Conservation (phyloP, 352 stramenopile genomes). For the Pythium rhizo-oryzae region DNA sequence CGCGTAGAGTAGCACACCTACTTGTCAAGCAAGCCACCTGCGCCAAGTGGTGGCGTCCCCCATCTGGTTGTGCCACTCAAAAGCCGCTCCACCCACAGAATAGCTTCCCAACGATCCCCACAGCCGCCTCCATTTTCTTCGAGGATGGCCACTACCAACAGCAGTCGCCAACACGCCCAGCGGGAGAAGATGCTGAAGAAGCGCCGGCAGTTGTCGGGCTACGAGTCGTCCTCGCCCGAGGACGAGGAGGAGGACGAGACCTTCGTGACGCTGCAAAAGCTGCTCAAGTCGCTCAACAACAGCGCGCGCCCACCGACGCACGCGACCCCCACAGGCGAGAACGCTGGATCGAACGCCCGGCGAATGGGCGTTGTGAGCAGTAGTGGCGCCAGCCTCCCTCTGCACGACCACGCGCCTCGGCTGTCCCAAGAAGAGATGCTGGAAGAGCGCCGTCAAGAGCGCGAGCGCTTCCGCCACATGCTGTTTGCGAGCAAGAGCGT, state of each 20-base stretch:
- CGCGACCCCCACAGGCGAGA: neutral
- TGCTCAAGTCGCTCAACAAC: constrained; percentile 67
- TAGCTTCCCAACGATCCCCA: neutral
- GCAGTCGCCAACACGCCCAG: constrained; percentile 19
- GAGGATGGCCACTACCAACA: constrained; percentile 12
- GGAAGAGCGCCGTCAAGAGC: constrained; percentile 60
- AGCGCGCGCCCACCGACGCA: constrained; percentile 9
- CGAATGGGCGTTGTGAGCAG: constrained; percentile 4
- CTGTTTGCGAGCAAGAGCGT: constrained; percentile 46
- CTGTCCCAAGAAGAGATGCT: constrained; percentile 77
- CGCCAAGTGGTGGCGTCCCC: constrained; percentile 6
- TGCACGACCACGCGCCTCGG: constrained; percentile 17
- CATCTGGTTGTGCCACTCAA: constrained; percentile 1
- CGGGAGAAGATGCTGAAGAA: constrained; percentile 46
- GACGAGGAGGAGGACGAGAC: constrained; percentile 77
- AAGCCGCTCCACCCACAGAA: neutral
- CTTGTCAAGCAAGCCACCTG: neutral
- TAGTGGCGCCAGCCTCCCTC: neutral
- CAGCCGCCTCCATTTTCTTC: neutral
- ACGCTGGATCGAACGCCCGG: neutral
- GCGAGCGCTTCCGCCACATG: constrained; percentile 68
- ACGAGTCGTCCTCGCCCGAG: constrained; percentile 34
- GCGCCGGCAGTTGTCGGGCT: constrained; percentile 41
- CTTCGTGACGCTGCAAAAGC: constrained; percentile 75
- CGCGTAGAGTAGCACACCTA: neutral